Base-by-base conservation (phyloP, 1,284 basidiomycete species). In the Gomphus sp. region DNA sequence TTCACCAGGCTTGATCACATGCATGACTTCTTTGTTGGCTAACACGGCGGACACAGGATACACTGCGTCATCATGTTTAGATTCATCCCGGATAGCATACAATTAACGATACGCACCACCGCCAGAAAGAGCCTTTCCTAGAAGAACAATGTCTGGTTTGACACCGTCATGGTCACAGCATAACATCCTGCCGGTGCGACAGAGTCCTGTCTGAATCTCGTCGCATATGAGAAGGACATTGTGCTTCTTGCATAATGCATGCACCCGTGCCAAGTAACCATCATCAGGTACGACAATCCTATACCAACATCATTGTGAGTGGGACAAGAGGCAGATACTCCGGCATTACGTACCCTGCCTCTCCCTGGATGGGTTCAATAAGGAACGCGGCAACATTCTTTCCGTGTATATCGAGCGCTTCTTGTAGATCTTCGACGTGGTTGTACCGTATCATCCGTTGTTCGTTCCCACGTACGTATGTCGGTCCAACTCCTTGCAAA, bases 301-400 rank as follows among this genome's bases (percentile, higher is more conserved):
- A 67, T 12, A 25, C 44, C 18, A 45, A 53, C 61, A 54, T 45
- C 34, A 36, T 62, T 33, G 61, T 25, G 50, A 43, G 22, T 44
- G n/a, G 14, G 36, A 36, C 25, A 41, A 37, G 47, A 60, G 31
- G 41, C 25, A 54, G 37, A 22, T 28, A 34, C 43, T 31, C 28
- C 4, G 11, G 36, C 33, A 53, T 50, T n/a, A 77, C 88, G 60
- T 70, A 91, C 90, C 94, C 96, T 10, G 96, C 96, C 75, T 99
- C 96, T 37, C 96, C 96, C 73, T 99, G 97, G 66, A 99, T 98
- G 5, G 96, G 96, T 74, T 99, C 96, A 8, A 99, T 82, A 61
- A 99, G 80, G 77, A 99, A 95, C 1, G 92, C 96, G 10, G 94
- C 95, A 34, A 93, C 85, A 64, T 91, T 81, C 63, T 89, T 74